Conservation (phyloP, 2,329 filamentous ascomycete species). For the Xylariales sp. region DNA sequence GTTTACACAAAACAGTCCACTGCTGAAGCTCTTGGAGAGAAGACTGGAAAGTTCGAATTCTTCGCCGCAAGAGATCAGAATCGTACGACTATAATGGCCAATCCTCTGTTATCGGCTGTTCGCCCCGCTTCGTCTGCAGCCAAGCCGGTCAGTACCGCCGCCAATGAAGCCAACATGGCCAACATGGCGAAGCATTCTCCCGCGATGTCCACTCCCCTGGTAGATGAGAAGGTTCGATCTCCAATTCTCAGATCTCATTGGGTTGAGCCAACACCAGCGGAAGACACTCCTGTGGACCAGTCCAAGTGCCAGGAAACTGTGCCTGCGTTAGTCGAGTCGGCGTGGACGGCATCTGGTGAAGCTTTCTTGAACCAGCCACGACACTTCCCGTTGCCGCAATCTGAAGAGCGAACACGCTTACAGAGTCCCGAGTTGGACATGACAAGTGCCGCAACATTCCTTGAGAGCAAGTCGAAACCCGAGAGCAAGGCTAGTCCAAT, state of each 20-base stretch:
- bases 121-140: neutral
- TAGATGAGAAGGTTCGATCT: neutral
- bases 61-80: constrained; percentile 37
- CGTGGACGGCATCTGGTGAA: constrained; percentile 25
- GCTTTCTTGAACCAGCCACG: constrained; percentile 28
- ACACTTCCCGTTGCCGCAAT: constrained; percentile 7
- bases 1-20: constrained; percentile 12
- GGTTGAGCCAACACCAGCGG: neutral
- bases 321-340: neutral
- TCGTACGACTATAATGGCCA: constrained; percentile 15
- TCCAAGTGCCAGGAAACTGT: neutral
- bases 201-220: neutral
- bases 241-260: neutral
- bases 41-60: constrained; percentile 33
- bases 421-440: constrained; percentile 24
- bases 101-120: constrained; percentile 12
- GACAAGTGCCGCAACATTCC: constrained; percentile 27
- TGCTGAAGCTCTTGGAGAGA: constrained; percentile 29
- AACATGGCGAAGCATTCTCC: neutral
- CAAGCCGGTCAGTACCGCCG: neutral
- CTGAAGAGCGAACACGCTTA: constrained; percentile 5
- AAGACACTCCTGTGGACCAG: neutral
- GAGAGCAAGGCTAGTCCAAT: constrained; percentile 8
- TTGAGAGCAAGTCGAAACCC: constrained; percentile 23
- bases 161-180: neutral